phyloP scores from a whole-genome alignment of 2,329 filamentous ascomycete species.

The Talaromyces sp. region DNA sequence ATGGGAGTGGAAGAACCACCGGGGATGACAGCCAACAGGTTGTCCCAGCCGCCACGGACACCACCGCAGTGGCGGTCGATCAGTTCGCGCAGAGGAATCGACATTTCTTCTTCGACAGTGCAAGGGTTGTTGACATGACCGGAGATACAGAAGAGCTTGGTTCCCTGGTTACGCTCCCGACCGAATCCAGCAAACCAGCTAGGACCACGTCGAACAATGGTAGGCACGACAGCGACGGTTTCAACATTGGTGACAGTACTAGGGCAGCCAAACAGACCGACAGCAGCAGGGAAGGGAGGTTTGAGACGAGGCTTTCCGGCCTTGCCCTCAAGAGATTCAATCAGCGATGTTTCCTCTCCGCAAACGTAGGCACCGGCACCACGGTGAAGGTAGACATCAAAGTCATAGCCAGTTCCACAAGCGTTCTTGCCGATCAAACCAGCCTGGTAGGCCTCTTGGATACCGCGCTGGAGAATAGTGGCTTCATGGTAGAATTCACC shows the following conservation, averaged over 20 bases:
- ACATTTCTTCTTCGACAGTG: constrained; percentile 99
- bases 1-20: constrained; percentile 96
- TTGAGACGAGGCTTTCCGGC: constrained; percentile 97
- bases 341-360: constrained; percentile 95
- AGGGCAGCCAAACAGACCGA: constrained; percentile 96
- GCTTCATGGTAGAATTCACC: constrained; percentile 98
- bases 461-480: constrained; percentile 85
- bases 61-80: constrained; percentile 98
- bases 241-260: constrained; percentile 98
- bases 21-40: constrained; percentile 89
- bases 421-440: constrained; percentile 98
- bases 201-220: constrained; percentile 87
- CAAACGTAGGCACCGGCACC: constrained; percentile 97
- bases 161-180: constrained; percentile 92
- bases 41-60: constrained; percentile 96
- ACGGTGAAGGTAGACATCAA: constrained; percentile 93
- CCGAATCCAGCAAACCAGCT: constrained; percentile 93
- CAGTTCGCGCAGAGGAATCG: constrained; percentile 88
- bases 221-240: constrained; percentile 90
- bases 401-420: constrained; percentile 94
- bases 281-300: constrained; percentile 95
- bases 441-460: constrained; percentile 94
- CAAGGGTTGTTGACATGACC: constrained; percentile 98
- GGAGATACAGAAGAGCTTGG: constrained; percentile 97
- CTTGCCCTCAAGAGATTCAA: constrained; percentile 97